Base-by-base conservation (phyloP, 805 yeast genomes). In the Kodamaea kakaduensis region DNA sequence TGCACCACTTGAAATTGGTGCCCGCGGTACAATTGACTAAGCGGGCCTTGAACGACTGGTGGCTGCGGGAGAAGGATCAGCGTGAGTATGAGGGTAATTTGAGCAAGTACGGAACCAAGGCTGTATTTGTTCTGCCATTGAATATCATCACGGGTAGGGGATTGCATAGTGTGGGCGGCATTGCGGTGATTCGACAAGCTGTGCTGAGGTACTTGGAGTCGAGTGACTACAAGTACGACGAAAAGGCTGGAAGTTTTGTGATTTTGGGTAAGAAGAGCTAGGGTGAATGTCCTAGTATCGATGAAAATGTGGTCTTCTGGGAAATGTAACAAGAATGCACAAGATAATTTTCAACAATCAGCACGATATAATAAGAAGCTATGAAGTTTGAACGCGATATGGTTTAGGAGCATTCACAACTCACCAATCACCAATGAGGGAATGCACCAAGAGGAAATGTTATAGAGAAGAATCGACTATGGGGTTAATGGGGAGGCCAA, bases 111-210 rank as follows among this genome's bases (percentile, higher is more conserved):
- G 63, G 69, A 1, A 40, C 58, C 0, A 55, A 52, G 18, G 78
- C 69, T 0, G 37, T 47, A 8, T 61, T 64, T 50, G 65, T 73
- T 1, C 61, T 55, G 1, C 72, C 75, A 0, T 47, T 81, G 6
- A 51, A 41, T 1, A 57, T 83, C 0, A 57, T 82, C 9, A 81
- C 90, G 0, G 90, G 93, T 0, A 57, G 85, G 43, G 93, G 93
- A 0, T 47, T 78, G 5, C 93, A 84, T 52, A 78, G 85, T 30
- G 62, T 51, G 1, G 75, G 73, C 4, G 85, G 87, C 0, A 50
- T 60, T 1, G 64, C 83, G 1, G 69, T 61, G 40, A 65, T 83
- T 12, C 66, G 67, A 39, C 53, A 42, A 1, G 48, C 67, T 2
- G 73, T 81, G 3, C 55, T 58, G 29, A 60, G 53, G 13, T 53